Evolutionary conservation across 192 early-diverging fungal species (phyloP).

Genomic region (Haplosporangium gracile): DNA sequence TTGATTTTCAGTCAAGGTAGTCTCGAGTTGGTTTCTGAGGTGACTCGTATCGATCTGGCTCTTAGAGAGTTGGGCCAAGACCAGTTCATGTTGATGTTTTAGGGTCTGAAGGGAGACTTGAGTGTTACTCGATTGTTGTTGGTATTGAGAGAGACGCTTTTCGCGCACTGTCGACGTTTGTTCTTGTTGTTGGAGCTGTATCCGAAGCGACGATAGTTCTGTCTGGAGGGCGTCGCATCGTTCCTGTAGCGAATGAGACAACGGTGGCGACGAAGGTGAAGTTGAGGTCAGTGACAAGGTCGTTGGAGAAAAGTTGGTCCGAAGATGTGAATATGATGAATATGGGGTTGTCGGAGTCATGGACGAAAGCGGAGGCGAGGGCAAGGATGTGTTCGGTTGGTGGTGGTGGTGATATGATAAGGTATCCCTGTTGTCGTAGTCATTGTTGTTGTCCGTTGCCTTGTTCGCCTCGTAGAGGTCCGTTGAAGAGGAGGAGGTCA

Average conservation of each 20-base stretch:
- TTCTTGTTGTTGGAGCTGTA: conserved; percentile 17
- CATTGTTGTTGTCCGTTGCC: not conserved
- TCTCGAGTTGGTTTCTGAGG: conserved; percentile 3
- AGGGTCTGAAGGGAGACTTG: conserved; percentile 28
- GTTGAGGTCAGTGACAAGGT: not conserved
- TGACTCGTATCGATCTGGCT: conserved; percentile 12
- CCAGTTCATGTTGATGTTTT: conserved; percentile 39
- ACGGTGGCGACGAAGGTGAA: not conserved
- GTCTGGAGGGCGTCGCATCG: conserved; percentile 32
- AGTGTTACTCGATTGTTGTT: conserved; percentile 27
- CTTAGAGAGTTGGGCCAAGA: conserved; percentile 21
- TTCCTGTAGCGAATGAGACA: conserved; percentile 9
- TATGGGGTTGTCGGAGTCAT: not conserved
- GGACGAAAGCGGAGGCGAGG: conserved; percentile 14
- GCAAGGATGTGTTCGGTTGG: not conserved
- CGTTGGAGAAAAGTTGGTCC: not conserved
- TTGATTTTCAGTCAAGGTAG: not conserved
- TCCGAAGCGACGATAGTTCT: conserved; percentile 24
- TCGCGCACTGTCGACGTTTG: conserved; percentile 24
- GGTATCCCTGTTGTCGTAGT: not conserved
- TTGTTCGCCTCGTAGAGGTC: not conserved
- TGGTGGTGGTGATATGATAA: not conserved
- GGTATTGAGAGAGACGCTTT: conserved; percentile 38
- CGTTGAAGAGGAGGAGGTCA: not conserved
- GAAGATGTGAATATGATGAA: not conserved